Percentiles rank a stretch among this genome's conserved stretches.
phyloP scores from a whole-genome alignment of 768 basidiomycete species.

The Boletus rubropictus region DNA sequence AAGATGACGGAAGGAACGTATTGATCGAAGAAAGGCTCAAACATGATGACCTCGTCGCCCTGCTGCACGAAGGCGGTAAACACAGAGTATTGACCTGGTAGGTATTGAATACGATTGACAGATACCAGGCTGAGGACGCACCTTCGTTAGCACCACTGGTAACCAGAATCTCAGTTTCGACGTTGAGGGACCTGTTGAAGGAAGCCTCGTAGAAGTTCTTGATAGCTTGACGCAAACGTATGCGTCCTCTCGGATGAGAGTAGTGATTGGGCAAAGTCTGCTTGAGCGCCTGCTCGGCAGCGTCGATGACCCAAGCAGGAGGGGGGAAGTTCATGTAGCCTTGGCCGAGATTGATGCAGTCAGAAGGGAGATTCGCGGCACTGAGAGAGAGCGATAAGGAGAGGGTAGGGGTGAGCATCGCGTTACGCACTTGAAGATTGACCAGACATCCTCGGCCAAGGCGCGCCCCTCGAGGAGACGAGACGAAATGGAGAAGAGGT shows the following conservation, averaged over 20 bases:
- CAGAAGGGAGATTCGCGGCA: conserved; percentile 78
- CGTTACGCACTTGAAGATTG: conserved; percentile 68
- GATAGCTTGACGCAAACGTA: conserved; percentile 84
- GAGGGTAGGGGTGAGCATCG: conserved; percentile 2
- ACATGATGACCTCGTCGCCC: conserved; percentile 97
- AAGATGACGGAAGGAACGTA: conserved; percentile 90
- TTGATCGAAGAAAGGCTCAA: conserved; percentile 98
- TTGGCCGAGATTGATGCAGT: conserved; percentile 94
- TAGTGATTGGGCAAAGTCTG: conserved; percentile 73
- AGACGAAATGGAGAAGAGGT: conserved; percentile 63
- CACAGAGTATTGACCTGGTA: conserved; percentile 80
- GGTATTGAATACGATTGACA: neutral
- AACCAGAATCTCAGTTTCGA: conserved; percentile 85
- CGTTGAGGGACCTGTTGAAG: conserved; percentile 66
- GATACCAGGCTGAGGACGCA: conserved; percentile 22
- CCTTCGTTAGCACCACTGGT: conserved; percentile 98
- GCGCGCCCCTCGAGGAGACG: conserved; percentile 73
- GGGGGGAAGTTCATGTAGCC: conserved; percentile 93
- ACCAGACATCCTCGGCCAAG: conserved; percentile 82
- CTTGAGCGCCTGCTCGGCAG: conserved; percentile 63
- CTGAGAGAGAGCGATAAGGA: conserved; percentile 36
- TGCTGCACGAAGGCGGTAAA: conserved; percentile 87
- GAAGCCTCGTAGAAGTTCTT: conserved; percentile 68
- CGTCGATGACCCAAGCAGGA: conserved; percentile 71
- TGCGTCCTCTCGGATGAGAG: conserved; percentile 84